phyloP scores from a whole-genome alignment of 108 stramenopile genomes.

The Schizochytrium sp. region DNA sequence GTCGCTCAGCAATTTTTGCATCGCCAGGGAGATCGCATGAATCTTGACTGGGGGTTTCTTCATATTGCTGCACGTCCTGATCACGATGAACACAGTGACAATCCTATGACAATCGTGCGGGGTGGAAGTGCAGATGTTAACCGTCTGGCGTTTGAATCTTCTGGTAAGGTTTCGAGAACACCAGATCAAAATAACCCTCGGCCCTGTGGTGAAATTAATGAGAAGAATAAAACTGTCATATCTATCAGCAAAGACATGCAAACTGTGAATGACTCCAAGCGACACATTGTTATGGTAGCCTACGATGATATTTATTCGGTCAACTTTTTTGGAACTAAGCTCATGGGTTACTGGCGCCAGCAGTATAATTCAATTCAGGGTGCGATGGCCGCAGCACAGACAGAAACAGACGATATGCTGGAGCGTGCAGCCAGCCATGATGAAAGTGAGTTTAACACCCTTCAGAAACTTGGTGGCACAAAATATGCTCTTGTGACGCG shows the following conservation, averaged over 20 bases:
- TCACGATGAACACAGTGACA: background rate
- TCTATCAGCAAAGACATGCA: background rate
- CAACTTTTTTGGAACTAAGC: constrained; percentile 23
- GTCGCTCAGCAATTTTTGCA: constrained; percentile 25
- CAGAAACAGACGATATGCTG: background rate
- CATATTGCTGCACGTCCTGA: background rate
- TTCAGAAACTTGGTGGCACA: constrained; percentile 3
- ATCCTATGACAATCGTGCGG: constrained; percentile 4
- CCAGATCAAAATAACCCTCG: constrained; percentile 12
- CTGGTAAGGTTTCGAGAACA: background rate
- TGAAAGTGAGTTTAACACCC: background rate
- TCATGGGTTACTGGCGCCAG: constrained; percentile 28
- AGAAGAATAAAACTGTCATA: constrained; percentile 38
- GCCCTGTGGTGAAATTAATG: background rate
- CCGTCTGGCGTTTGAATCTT: background rate
- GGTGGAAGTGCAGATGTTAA: background rate
- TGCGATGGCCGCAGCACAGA: background rate
- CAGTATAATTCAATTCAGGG: background rate
- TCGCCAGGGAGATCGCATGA: background rate
- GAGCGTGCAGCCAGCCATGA: background rate
- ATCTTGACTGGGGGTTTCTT: background rate
- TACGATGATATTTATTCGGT: background rate
- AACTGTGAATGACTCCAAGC: background rate
- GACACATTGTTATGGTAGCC: constrained; percentile 3
- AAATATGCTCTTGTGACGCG: constrained; percentile 7